These are phyloP conservation scores for Chalciporus sp. DNA, from an alignment of 1,284 basidiomycete genomes.

Conservation along the genomic window DNA sequence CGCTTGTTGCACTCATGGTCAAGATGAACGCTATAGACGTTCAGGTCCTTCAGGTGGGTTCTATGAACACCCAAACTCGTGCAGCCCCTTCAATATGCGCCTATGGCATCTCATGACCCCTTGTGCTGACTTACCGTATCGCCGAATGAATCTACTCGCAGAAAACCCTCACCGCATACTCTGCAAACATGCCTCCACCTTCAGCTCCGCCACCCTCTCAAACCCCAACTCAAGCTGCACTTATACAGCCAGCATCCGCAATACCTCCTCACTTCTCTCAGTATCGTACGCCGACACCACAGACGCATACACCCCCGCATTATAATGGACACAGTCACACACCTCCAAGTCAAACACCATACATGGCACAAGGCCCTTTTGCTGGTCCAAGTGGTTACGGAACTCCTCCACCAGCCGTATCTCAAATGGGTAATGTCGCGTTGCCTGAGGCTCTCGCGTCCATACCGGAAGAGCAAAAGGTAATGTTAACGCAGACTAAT, in stretches of 20 bases:
- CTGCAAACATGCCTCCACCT: constrained; percentile 31
- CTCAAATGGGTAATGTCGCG: constrained; percentile 24
- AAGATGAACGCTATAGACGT: constrained; percentile 72
- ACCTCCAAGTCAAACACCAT: constrained; percentile 26
- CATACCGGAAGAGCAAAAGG: constrained; percentile 73
- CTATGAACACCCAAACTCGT: not conserved
- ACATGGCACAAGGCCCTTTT: constrained; percentile 25
- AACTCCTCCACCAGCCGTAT: constrained; percentile 20
- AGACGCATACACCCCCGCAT: constrained; percentile 31
- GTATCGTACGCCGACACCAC: constrained; percentile 49
- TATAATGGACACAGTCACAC: constrained; percentile 34
- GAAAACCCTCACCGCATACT: constrained; percentile 40
- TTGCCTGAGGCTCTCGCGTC: constrained; percentile 55
- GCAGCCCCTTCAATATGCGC: not conserved
- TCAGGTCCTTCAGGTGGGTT: constrained; percentile 67
- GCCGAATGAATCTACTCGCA: constrained; percentile 15
- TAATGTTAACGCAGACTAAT: constrained; percentile 28
- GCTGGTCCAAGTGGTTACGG: constrained; percentile 20
- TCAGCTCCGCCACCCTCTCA: constrained; percentile 30
- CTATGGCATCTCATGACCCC: not conserved
- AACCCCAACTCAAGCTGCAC: constrained; percentile 26
- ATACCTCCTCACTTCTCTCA: constrained; percentile 51
- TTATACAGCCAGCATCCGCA: constrained; percentile 32
- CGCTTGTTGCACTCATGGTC: constrained; percentile 73
- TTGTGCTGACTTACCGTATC: not conserved